These are phyloP conservation scores for Starmerella powellii DNA, from an alignment of 805 yeast species.

Conservation along the genomic window DNA sequence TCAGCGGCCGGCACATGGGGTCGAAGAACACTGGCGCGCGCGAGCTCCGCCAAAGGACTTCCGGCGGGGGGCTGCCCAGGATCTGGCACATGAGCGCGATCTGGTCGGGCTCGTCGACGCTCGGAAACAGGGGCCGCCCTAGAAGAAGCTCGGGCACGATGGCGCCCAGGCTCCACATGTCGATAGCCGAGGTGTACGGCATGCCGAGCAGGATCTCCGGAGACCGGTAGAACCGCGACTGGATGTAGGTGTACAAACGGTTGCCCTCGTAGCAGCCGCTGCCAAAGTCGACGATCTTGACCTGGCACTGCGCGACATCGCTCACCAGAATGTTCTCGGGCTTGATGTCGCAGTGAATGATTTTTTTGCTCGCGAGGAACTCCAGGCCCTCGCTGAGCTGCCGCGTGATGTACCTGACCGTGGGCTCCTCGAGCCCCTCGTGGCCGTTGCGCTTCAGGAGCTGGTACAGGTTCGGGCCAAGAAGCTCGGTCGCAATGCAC, in stretches of 20 bases:
- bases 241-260: conserved; percentile 89
- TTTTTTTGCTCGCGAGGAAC: conserved; percentile 43
- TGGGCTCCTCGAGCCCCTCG: conserved; percentile 28
- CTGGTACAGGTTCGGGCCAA: conserved; percentile 58
- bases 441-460: conserved; percentile 30
- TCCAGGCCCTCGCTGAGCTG: conserved; percentile 50
- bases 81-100: conserved; percentile 80
- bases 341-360: conserved; percentile 76
- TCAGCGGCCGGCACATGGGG: conserved; percentile 26
- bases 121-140: conserved; percentile 92
- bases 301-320: conserved; percentile 34
- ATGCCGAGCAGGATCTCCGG: conserved; percentile 93
- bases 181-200: conserved; percentile 78
- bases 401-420: conserved; percentile 35
- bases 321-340: conserved; percentile 69
- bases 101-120: conserved; percentile 78
- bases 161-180: conserved; percentile 97
- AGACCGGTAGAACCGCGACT: conserved; percentile 90
- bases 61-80: conserved; percentile 72
- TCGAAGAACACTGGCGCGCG: conserved; percentile 33
- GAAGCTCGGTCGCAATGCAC: conserved; percentile 64
- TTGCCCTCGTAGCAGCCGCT: conserved; percentile 42
- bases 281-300: conserved; percentile 76
- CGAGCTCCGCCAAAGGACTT: conserved; percentile 27
- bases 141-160: conserved; percentile 87